Evolutionary conservation across 2,329 filamentous ascomycete genomes (phyloP).

Genomic region (Pseudogymnoascus sp.): DNA sequence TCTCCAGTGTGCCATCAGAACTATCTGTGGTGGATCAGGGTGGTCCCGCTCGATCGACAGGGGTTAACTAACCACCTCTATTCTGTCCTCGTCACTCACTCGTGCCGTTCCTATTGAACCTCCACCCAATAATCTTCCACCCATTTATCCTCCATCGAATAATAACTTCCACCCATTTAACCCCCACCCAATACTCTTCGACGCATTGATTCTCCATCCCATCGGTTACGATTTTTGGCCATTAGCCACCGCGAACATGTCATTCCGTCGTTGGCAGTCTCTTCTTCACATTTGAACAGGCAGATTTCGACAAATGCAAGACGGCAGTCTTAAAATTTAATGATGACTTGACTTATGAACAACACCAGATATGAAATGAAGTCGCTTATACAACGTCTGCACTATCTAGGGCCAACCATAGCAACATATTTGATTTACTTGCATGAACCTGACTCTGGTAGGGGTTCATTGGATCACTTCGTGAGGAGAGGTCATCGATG

Average conservation of each 20-base stretch:
- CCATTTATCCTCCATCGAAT: neutral
- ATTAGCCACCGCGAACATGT: neutral
- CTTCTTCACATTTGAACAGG: neutral
- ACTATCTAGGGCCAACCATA: neutral
- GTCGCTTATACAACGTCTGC: neutral
- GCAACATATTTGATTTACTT: neutral
- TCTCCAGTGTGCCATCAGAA: too few relatives aligned
- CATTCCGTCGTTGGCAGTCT: neutral
- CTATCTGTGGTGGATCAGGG: neutral
- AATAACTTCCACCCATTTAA: neutral
- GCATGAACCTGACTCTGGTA: too few relatives aligned
- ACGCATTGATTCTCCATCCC: neutral
- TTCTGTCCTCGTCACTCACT: neutral
- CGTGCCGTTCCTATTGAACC: neutral
- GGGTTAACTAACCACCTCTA: neutral
- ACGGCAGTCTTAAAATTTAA: neutral
- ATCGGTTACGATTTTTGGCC: neutral
- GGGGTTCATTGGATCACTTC: too few relatives aligned
- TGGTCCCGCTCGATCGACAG: neutral
- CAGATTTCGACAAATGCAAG: neutral
- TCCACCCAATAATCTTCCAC: too few relatives aligned
- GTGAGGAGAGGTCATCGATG: too few relatives aligned
- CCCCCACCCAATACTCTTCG: neutral
- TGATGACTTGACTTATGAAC: neutral
- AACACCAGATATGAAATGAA: neutral